Conservation (phyloP, 2,329 filamentous ascomycete species). For the Pseudogymnoascus sp. region DNA sequence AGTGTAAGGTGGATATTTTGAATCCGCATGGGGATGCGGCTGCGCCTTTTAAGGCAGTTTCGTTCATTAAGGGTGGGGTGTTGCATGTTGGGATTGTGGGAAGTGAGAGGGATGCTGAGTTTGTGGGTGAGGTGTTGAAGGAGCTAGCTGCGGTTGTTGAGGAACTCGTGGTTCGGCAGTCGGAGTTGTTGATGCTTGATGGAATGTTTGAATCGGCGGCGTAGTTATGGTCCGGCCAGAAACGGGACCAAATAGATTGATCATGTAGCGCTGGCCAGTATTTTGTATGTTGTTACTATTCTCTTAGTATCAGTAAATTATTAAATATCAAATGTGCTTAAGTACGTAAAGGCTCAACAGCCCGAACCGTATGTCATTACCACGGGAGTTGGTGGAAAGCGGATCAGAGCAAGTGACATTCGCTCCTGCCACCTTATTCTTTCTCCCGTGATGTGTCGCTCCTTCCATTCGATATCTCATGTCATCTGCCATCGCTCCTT, state of each 20-base stretch:
- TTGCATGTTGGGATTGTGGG: constrained; percentile 41
- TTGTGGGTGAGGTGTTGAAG: constrained; percentile 33
- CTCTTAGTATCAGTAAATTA: background rate
- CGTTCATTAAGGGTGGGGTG: constrained; percentile 37
- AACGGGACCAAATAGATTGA: background rate
- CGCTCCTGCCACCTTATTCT: background rate
- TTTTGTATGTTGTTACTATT: background rate
- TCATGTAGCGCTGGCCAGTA: background rate
- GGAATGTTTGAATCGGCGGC: constrained; percentile 8
- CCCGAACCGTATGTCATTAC: background rate
- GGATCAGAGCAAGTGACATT: background rate
- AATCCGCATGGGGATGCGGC: constrained; percentile 36
- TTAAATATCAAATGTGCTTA: background rate
- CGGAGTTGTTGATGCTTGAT: constrained; percentile 17
- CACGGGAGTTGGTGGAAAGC: background rate
- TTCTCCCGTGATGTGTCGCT: background rate
- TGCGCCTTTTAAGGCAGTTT: constrained; percentile 41
- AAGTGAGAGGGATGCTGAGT: constrained; percentile 34
- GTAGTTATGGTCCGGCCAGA: background rate
- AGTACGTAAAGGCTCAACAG: background rate
- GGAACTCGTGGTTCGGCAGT: constrained; percentile 16
- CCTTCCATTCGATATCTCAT: background rate
- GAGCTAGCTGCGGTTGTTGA: constrained; percentile 26
- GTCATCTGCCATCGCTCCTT: background rate
- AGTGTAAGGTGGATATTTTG: constrained; percentile 29